phyloP scores from a whole-genome alignment of 2,329 filamentous ascomycete genomes.

The Cladophialophora chaetospira region DNA sequence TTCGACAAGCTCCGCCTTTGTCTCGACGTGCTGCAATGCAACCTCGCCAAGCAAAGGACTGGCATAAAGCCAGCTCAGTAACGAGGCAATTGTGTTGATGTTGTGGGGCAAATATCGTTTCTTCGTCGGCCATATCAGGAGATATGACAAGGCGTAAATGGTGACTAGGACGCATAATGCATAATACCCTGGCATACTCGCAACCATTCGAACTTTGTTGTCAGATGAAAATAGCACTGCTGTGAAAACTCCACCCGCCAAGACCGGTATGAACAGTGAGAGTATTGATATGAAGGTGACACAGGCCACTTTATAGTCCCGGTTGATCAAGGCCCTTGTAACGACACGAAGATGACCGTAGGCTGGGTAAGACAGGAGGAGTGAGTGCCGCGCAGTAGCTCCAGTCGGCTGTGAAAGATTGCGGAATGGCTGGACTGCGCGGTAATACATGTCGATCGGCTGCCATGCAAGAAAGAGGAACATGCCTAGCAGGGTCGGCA shows the following conservation, averaged over 20 bases:
- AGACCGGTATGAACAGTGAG: slow-evolving; percentile 57
- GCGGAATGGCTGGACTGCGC: slow-evolving; percentile 60
- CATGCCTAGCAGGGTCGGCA: slow-evolving; percentile 61
- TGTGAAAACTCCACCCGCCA: slow-evolving; percentile 64
- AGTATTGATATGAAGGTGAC: slow-evolving; percentile 57
- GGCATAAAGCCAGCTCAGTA: slow-evolving; percentile 75
- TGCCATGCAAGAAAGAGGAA: slow-evolving; percentile 62
- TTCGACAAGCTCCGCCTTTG: slow-evolving; percentile 68
- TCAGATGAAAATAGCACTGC: slow-evolving; percentile 57
- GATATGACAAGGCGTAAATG: slow-evolving; percentile 67
- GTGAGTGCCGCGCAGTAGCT: slow-evolving; percentile 55
- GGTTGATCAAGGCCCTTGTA: slow-evolving; percentile 54
- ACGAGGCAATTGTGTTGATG: slow-evolving; percentile 71
- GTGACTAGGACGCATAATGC: slow-evolving; percentile 71
- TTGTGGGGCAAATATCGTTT: slow-evolving; percentile 70
- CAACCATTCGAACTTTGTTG: slow-evolving; percentile 61
- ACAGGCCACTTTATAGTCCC: slow-evolving; percentile 61
- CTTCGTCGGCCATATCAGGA: slow-evolving; percentile 63
- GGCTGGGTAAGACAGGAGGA: slow-evolving; percentile 60
- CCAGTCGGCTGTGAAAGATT: slow-evolving; percentile 55
- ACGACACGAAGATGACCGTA: slow-evolving; percentile 57
- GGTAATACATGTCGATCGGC: slow-evolving; percentile 62
- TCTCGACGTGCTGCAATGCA: slow-evolving; percentile 68
- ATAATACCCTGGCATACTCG: slow-evolving; percentile 72
- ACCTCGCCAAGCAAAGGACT: slow-evolving; percentile 71